phyloP scores from a whole-genome alignment of 352 stramenopile genomes.

The Globisporangium nodosum region DNA sequence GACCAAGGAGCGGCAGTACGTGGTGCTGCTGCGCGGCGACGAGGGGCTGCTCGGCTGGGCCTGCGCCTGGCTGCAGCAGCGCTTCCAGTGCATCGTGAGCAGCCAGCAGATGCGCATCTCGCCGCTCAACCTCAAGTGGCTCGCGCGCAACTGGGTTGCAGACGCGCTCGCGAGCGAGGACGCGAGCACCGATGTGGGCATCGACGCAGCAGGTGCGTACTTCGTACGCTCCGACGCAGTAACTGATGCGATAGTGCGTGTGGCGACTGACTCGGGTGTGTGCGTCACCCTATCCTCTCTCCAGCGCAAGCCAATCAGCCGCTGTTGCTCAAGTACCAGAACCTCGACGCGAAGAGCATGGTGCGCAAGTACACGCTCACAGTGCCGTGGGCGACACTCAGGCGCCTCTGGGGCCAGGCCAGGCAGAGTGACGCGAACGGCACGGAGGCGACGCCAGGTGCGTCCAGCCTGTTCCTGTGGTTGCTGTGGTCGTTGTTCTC shows the following conservation, averaged over 20 bases:
- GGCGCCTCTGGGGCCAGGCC: conserved; percentile 32
- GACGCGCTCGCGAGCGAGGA: conserved; percentile 29
- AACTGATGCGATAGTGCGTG: too few relatives aligned
- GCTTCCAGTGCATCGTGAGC: conserved; percentile 67
- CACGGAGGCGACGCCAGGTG: conserved; percentile 2
- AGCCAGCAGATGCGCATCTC: conserved; percentile 41
- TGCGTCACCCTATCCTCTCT: too few relatives aligned
- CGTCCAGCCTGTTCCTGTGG: background rate
- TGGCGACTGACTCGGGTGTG: too few relatives aligned
- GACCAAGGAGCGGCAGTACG: conserved; percentile 39
- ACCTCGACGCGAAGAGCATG: conserved; percentile 29
- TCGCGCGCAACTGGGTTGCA: conserved; percentile 42
- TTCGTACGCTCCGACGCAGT: too few relatives aligned
- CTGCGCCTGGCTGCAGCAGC: conserved; percentile 61
- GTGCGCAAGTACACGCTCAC: conserved; percentile 59
- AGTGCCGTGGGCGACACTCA: conserved; percentile 42
- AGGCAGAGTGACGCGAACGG: conserved; percentile 3
- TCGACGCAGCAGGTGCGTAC: too few relatives aligned
- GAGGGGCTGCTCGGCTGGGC: conserved; percentile 45
- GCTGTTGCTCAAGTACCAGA: conserved; percentile 45
- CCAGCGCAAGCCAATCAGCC: conserved; percentile 15
- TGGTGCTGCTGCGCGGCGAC: conserved; percentile 53
- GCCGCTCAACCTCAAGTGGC: conserved; percentile 40
- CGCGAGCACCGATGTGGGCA: background rate
- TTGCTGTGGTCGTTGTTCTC: background rate